Evolutionary conservation across 192 early-diverging fungal species (phyloP), one percentile per base, ranked within the genome.

Genomic region (Podila epicladia): DNA sequence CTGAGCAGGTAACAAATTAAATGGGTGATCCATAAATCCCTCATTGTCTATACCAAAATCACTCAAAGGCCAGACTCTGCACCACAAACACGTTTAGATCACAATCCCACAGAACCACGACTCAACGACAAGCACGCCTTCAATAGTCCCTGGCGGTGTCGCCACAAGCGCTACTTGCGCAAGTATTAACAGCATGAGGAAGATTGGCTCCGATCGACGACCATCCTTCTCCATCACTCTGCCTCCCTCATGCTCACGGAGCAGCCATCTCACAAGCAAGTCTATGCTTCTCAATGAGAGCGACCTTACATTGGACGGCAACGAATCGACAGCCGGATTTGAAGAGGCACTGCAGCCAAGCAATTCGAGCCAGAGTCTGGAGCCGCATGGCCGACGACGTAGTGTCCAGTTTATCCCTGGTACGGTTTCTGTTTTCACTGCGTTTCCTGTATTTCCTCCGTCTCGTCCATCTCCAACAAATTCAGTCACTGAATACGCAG

Each of bases 161-260:
- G 50, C 37, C 61, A 49, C 5, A 19, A 24, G 41, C 49, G n/a
- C 28, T 5, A 64, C 38, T n/a, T 17, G 37, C 4, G 55, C 33
- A 0, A 59, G 50, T 9, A 73, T 22, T 24, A 59, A 38, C 45
- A 57, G 59, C 33, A 38, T 32, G 1, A 62, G 62, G 33, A 33
- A 22, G 9, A 1, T 31, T 5, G 8, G 33, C 35, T 60, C 69
- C 3, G 71, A 80, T 9, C 53, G 71, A 9, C 58, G 77, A 9
- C 77, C 77, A 3, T 69, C 71, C 1, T 80, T 80, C 37, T 73
- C 77, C 24, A 80, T 80, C 71, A 73, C 67, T 12, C 45, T 80
- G 2, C 77, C 77, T 9, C 55, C 71, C 1, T 73, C 77, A 19
- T 60, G 33, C 50, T 77, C 75, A 26, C 50, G 50, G 35, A 67